Evolutionary conservation across 1,284 basidiomycete genomes (phyloP), one percentile per base, ranked within the genome.

Genomic region (Cutaneotrichosporon mucoides): DNA sequence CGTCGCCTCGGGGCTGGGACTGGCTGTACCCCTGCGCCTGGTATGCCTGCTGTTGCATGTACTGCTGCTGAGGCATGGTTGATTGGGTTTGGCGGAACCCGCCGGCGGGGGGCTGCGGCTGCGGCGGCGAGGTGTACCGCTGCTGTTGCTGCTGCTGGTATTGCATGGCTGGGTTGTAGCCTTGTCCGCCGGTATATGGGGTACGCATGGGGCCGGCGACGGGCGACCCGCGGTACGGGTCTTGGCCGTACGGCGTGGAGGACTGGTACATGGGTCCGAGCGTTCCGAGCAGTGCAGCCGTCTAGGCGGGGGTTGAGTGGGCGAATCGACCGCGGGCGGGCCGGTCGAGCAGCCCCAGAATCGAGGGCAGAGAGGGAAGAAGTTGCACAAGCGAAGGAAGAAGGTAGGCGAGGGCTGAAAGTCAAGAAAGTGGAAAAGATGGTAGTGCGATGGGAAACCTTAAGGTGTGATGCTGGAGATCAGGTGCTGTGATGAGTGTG

Each of bases 71-170:
- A 24, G 24, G 24, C 24, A 24, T 24, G 24, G 24, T 24, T 24
- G 9, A 40, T 40, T 40, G 38, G 38, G 9, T 24, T 24, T 40
- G 46, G 33, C 46, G 46, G 46, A 35, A 48, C 11, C 46, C 46
- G 7, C 46, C 34, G 13, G 46, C 33, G 24, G 46, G 46, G 6
- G 46, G 34, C 43, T 53, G 52, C 35, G 33, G 52, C 16, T 42
- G 51, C 42, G 40, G 41, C 33, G 41, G 8, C 10, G 40, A 35
- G 33, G 38, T 33, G 38, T 13, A 50, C 37, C n/a, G 37, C 38
- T 53, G 41, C 13, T 50, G 37, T n/a, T 15, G 53, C 53, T 37
- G 53, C 35, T 44, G 53, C 43, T 37, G 43, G 38, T 41, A 51
- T 38, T 54, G 42, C 53, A 45, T 51, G 37, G 37, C 16, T 33